phyloP scores from a whole-genome alignment of 2,329 filamentous ascomycete genomes.

The Xylariaceae sp. region DNA sequence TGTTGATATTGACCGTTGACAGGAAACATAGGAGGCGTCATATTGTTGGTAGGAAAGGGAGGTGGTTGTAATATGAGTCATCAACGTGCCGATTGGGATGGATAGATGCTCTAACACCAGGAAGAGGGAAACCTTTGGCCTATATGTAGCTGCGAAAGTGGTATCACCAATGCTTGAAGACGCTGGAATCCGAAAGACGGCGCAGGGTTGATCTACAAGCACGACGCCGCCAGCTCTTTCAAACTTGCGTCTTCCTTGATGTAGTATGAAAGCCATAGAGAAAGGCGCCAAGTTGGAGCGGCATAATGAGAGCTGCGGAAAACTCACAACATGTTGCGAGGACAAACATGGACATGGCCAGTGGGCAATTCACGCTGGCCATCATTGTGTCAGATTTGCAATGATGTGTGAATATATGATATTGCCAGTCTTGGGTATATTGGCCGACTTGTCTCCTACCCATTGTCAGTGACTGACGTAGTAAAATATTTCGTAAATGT shows the following conservation, averaged over 20 bases:
- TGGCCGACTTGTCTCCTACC: no score
- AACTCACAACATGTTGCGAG: no score
- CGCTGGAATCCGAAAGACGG: constrained; percentile 20
- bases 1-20: constrained; percentile 6
- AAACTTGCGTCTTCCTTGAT: background rate
- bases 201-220: constrained; percentile 1
- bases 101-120: background rate
- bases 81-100: background rate
- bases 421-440: no score
- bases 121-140: constrained; percentile 1
- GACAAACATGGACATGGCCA: no score
- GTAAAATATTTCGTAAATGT: no score
- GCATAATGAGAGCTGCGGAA: no score
- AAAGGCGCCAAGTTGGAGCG: no score
- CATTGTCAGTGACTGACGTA: no score
- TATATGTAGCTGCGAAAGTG: constrained; percentile 21
- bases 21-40: constrained; percentile 16
- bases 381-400: no score
- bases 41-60: constrained; percentile 5
- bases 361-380: no score
- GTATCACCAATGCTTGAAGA: constrained; percentile 17
- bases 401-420: no score
- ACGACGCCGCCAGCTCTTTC: background rate
- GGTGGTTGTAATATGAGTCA: background rate
- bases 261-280: background rate